Percentiles rank a stretch among this genome's conserved stretches.
Conservation (phyloP, 2,329 filamentous ascomycete genomes). For the Sarocladiaceae sp. region DNA sequence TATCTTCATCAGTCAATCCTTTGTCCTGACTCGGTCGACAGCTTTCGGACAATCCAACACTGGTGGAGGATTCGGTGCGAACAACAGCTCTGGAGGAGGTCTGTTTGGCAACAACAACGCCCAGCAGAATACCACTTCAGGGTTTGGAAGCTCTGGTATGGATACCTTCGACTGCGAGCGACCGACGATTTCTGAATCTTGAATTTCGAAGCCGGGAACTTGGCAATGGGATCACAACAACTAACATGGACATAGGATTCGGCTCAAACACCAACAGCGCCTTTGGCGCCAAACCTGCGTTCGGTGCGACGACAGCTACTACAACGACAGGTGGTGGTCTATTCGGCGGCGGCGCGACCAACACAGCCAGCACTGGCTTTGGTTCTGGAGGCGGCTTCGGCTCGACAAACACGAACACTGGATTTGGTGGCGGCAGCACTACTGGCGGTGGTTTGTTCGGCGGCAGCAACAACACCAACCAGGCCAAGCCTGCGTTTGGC, state of each 20-base stretch:
- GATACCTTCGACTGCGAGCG: too few species aligned
- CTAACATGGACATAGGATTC: slow-evolving; percentile 22
- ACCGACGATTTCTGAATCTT: too few species aligned
- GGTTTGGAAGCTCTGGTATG: slow-evolving; percentile 24
- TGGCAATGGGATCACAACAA: slow-evolving; percentile 18
- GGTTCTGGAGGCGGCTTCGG: slow-evolving; percentile 36
- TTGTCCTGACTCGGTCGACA: slow-evolving; percentile 19
- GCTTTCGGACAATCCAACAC: slow-evolving; percentile 30
- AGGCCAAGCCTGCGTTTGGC: slow-evolving; percentile 49
- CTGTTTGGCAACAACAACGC: slow-evolving; percentile 39
- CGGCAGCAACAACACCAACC: slow-evolving; percentile 28
- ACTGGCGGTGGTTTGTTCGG: slow-evolving; percentile 51
- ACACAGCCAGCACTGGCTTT: slow-evolving; percentile 31
- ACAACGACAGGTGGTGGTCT: slow-evolving; percentile 35
- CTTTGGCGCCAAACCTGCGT: slow-evolving; percentile 46
- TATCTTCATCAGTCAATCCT: neutral
- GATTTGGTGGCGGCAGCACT: slow-evolving; percentile 33
- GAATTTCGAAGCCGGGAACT: too few species aligned
- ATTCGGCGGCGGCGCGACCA: slow-evolving; percentile 35
- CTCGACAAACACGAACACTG: slow-evolving; percentile 23
- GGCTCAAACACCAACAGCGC: slow-evolving; percentile 28
- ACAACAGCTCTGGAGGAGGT: slow-evolving; percentile 28
- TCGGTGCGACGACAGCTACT: slow-evolving; percentile 34
- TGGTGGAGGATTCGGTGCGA: slow-evolving; percentile 40
- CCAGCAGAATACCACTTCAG: slow-evolving; percentile 18